A percentile compares a stretch with the other conserved stretches of the same genome.
Conservation (phyloP, 768 basidiomycete genomes). For the Boletus pseudopeckii region DNA sequence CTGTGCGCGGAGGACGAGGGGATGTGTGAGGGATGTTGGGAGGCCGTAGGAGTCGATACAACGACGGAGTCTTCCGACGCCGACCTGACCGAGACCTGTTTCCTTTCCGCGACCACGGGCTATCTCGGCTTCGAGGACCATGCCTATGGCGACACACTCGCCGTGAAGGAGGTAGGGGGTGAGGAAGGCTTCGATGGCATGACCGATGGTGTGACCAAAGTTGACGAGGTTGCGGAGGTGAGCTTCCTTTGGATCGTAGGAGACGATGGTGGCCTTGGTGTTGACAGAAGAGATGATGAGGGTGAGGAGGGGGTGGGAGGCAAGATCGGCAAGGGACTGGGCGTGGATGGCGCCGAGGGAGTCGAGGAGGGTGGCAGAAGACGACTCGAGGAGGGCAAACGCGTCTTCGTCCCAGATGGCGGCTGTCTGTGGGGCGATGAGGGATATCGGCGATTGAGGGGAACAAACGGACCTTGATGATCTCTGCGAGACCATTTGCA, state of each 20-base stretch:
- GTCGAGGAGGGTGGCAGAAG: conserved; percentile 77
- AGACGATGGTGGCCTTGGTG: conserved; percentile 96
- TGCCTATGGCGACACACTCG: conserved; percentile 93
- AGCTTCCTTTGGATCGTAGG: conserved; percentile 94
- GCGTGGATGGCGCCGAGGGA: conserved; percentile 68
- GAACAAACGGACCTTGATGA: conserved; percentile 73
- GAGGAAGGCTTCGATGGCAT: conserved; percentile 95
- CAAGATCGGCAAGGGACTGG: conserved; percentile 56
- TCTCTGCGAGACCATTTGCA: conserved; percentile 98
- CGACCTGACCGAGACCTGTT: conserved; percentile 78
- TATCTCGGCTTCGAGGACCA: conserved; percentile 95
- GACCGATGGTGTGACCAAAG: conserved; percentile 97
- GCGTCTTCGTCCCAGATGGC: conserved; percentile 97
- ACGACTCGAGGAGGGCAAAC: conserved; percentile 84
- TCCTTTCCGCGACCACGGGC: conserved; percentile 72
- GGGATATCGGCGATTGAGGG: not conserved
- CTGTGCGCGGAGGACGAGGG: conserved; percentile 50
- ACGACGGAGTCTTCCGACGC: conserved; percentile 83
- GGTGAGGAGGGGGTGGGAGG: conserved; percentile 83
- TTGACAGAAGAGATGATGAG: conserved; percentile 92
- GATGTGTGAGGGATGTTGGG: conserved; percentile 76
- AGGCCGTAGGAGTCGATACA: conserved; percentile 90
- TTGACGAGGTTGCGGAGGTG: conserved; percentile 98
- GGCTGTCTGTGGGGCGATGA: conserved; percentile 64
- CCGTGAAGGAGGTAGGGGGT: conserved; percentile 94